Percentiles rank a stretch among this genome's conserved stretches.
These are phyloP conservation scores for Saururus chinensis DNA, from an alignment of 164 flowering plant species.

Conservation along the genomic window DNA sequence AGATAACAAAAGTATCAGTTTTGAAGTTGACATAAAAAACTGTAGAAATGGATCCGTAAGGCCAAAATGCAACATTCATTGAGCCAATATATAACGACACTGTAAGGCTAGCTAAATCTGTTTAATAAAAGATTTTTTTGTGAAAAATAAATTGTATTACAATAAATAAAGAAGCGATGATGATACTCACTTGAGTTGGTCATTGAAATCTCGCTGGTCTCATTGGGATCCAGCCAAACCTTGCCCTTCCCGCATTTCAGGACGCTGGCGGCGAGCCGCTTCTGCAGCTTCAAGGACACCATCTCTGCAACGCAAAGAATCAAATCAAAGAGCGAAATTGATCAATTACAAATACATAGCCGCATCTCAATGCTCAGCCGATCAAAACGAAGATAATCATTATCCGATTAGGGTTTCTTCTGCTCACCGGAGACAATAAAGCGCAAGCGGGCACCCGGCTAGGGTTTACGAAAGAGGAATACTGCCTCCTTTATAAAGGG, in stretches of 20 bases:
- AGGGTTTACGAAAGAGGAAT: too few relatives aligned
- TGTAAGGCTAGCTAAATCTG: background rate
- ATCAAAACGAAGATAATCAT: background rate
- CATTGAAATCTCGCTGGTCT: slow-evolving; percentile 29
- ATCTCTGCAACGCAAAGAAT: slow-evolving; percentile 5
- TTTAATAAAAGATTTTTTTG: too few relatives aligned
- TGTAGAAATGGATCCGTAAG: too few relatives aligned
- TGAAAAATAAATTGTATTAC: background rate
- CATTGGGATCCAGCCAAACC: slow-evolving; percentile 43
- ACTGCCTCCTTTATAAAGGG: too few relatives aligned
- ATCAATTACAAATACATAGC: background rate
- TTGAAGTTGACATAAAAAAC: too few relatives aligned
- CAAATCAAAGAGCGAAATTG: background rate
- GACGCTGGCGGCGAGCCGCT: slow-evolving; percentile 32
- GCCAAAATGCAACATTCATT: too few relatives aligned
- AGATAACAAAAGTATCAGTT: too few relatives aligned
- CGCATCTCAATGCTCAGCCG: background rate
- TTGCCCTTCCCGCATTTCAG: slow-evolving; percentile 31
- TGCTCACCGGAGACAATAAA: too few relatives aligned
- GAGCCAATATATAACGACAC: too few relatives aligned
- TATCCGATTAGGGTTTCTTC: too few relatives aligned
- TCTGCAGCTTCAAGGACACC: slow-evolving; percentile 38
- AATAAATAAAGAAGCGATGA: background rate
- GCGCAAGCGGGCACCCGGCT: too few relatives aligned
- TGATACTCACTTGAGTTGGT: slow-evolving; percentile 27